phyloP scores from a whole-genome alignment of 352 stramenopile species.

The Phytophthora citrophthora region DNA sequence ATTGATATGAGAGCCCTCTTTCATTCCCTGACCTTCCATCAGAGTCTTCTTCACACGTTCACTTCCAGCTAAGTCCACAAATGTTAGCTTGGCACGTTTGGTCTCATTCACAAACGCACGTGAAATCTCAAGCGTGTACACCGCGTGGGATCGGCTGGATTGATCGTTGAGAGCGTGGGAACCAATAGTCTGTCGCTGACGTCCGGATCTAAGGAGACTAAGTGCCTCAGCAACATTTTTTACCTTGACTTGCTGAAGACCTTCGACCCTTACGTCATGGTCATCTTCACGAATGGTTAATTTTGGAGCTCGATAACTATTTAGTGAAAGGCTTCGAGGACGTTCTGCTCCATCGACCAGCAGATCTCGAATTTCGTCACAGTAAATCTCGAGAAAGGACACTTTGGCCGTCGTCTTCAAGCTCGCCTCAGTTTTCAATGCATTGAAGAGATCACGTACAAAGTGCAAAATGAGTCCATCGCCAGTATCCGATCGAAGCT shows the following conservation, averaged over 20 bases:
- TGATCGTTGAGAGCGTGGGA: constrained; percentile 83
- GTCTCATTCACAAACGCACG: constrained; percentile 29
- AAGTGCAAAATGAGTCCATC: constrained; percentile 84
- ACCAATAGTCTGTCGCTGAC: constrained; percentile 66
- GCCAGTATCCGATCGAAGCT: constrained; percentile 31
- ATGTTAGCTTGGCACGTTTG: constrained; percentile 59
- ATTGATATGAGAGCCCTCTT: constrained; percentile 90
- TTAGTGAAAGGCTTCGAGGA: constrained; percentile 36
- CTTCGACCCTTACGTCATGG: constrained; percentile 71
- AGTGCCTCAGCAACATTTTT: constrained; percentile 53
- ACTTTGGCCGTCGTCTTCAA: constrained; percentile 55
- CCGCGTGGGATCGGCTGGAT: constrained; percentile 85
- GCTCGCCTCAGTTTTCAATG: constrained; percentile 31
- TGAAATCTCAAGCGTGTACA: constrained; percentile 83
- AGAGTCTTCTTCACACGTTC: constrained; percentile 83
- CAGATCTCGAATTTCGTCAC: constrained; percentile 97
- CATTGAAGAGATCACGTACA: constrained; percentile 68
- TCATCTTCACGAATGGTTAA: constrained; percentile 53
- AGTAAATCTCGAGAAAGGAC: constrained; percentile 96
- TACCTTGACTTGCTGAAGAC: constrained; percentile 69
- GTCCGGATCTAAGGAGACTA: constrained; percentile 69
- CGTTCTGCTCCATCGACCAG: constrained; percentile 51
- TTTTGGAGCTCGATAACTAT: constrained; percentile 30
- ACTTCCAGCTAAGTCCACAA: constrained; percentile 87
- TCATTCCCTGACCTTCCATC: constrained; percentile 82